phyloP scores from a whole-genome alignment of 306 rosid genomes.

The Neltuma alba region DNA sequence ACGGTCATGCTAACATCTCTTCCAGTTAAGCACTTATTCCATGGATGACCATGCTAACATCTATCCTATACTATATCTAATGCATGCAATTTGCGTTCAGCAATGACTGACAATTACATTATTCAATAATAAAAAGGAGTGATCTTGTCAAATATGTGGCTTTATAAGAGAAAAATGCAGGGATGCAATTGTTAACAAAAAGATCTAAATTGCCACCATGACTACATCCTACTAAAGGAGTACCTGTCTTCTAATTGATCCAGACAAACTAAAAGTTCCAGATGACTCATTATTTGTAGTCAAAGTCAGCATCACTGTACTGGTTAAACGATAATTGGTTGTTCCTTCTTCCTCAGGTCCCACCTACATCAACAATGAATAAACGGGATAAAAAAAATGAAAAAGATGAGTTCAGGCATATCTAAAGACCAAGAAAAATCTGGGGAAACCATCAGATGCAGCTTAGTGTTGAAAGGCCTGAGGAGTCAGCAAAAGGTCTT shows the following conservation, averaged over 20 bases:
- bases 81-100: constrained; percentile 6
- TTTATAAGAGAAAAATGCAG: constrained; percentile 23
- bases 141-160: constrained; percentile 26
- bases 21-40: not conserved
- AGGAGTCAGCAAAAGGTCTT: not conserved
- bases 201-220: constrained; percentile 12
- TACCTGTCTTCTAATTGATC: constrained; percentile 94
- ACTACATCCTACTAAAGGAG: constrained; percentile 35
- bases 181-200: constrained; percentile 8
- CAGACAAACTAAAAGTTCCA: constrained; percentile 89
- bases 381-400: not conserved
- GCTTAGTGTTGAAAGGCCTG: not conserved
- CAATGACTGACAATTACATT: not conserved
- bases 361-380: constrained; percentile 50
- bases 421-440: not conserved
- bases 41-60: not conserved
- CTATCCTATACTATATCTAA: not conserved
- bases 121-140: constrained; percentile 10
- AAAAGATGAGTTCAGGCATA: constrained; percentile 16
- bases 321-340: constrained; percentile 79
- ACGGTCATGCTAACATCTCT: too few species aligned
- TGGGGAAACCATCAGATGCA: not conserved
- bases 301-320: constrained; percentile 91
- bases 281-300: constrained; percentile 83
- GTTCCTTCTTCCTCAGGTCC: constrained; percentile 89